Conservation (phyloP, 1,284 basidiomycete species). For the Trichosporon ovoides region DNA sequence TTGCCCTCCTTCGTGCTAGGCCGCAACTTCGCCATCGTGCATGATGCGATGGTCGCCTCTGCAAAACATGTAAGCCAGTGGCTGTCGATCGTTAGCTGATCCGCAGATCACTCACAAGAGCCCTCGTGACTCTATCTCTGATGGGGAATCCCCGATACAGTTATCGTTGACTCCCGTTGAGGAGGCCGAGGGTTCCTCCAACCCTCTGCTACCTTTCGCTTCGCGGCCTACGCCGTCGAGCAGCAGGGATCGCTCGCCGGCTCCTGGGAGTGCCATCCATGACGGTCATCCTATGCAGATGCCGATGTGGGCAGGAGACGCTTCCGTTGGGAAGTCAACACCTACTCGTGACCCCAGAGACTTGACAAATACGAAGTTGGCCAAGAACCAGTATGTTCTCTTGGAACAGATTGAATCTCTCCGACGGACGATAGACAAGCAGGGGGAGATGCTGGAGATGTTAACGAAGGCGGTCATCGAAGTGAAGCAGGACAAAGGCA, state of each 20-base stretch:
- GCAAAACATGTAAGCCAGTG: neutral
- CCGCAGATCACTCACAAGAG: neutral
- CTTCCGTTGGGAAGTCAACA: constrained; percentile 10
- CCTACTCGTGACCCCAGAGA: constrained; percentile 22
- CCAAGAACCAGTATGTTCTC: constrained; percentile 48
- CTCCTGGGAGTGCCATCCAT: neutral
- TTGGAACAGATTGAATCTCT: constrained; percentile 44
- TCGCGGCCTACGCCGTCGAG: neutral
- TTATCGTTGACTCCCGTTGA: neutral
- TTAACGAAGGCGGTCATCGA: constrained; percentile 12
- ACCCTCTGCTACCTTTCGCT: neutral
- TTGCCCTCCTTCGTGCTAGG: constrained; percentile 83
- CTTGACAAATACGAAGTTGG: constrained; percentile 47
- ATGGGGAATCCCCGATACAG: neutral
- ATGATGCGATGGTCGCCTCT: constrained; percentile 60
- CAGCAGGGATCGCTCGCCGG: neutral
- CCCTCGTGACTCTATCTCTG: neutral
- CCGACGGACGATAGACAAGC: constrained; percentile 39
- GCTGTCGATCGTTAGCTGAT: neutral
- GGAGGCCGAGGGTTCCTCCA: neutral
- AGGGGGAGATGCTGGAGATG: constrained; percentile 30
- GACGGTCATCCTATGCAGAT: neutral
- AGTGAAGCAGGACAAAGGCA: neutral
- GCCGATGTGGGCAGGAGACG: constrained; percentile 18
- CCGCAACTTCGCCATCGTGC: constrained; percentile 77